phyloP scores from a whole-genome alignment of 306 rosid genomes.

The Trichosanthes cucumerina region DNA sequence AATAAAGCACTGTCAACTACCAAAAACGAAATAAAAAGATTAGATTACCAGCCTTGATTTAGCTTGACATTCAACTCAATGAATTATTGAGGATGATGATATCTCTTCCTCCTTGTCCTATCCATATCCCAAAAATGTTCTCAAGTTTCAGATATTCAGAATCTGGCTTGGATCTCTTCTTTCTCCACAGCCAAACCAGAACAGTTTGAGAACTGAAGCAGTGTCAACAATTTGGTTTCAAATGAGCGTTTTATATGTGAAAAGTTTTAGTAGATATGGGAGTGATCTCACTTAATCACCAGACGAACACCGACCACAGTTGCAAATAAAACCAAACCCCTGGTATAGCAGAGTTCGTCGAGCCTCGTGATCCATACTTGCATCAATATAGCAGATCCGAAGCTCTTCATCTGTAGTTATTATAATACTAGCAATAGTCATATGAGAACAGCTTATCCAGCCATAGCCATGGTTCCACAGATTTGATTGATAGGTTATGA shows the following conservation, averaged over 20 bases:
- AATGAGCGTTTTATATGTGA: background rate
- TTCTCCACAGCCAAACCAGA: background rate
- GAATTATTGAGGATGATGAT: background rate
- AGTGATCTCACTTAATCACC: conserved; percentile 27
- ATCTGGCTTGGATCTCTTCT: background rate
- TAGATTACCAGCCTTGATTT: no score
- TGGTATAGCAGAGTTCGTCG: conserved; percentile 45
- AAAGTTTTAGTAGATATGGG: background rate
- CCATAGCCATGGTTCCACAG: background rate
- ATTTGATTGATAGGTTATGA: background rate
- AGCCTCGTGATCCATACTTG: conserved; percentile 58
- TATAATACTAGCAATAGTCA: background rate
- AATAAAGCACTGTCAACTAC: background rate
- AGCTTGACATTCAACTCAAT: background rate
- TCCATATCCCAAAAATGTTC: background rate
- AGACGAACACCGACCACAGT: conserved; percentile 51
- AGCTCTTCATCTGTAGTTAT: conserved; percentile 73
- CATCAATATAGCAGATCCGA: conserved; percentile 84
- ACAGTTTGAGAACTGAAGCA: background rate
- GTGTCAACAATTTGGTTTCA: background rate
- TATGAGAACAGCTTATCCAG: background rate
- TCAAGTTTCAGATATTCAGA: background rate
- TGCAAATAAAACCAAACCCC: conserved; percentile 80
- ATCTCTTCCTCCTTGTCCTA: background rate
- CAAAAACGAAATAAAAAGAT: no score